These are phyloP conservation scores for Chrysanthemum seticuspe DNA, from an alignment of 129 eudicot species.

Conservation along the genomic window DNA sequence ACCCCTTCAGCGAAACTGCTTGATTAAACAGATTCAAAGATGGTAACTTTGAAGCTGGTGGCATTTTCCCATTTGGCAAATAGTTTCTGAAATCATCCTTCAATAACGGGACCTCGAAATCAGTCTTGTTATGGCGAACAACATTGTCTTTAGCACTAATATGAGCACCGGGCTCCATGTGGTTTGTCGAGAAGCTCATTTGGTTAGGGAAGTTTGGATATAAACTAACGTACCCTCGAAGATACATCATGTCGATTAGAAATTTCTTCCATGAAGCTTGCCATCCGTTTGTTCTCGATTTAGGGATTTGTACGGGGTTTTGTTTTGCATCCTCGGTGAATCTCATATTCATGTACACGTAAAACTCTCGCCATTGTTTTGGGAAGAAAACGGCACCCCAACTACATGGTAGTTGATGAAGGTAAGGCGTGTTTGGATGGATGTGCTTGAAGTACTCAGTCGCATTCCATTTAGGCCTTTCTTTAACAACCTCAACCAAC, in stretches of 20 bases:
- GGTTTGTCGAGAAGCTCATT: slow-evolving; percentile 91
- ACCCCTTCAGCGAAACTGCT: slow-evolving; percentile 76
- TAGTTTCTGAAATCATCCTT: slow-evolving; percentile 64
- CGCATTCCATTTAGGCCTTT: slow-evolving; percentile 94
- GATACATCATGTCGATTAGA: slow-evolving; percentile 92
- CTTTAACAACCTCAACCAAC: slow-evolving; percentile 85
- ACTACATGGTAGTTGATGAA: slow-evolving; percentile 91
- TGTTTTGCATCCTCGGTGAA: slow-evolving; percentile 79
- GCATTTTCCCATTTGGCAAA: slow-evolving; percentile 84
- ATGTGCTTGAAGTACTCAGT: slow-evolving; percentile 74
- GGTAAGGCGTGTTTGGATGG: slow-evolving; percentile 97
- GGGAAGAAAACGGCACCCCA: slow-evolving; percentile 99
- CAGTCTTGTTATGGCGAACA: slow-evolving; percentile 72
- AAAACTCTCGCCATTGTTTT: slow-evolving; percentile 92
- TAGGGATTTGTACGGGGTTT: slow-evolving; percentile 94
- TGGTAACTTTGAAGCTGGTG: slow-evolving; percentile 83
- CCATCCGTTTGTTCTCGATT: slow-evolving; percentile 94
- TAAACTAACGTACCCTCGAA: slow-evolving; percentile 83
- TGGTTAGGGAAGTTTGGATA: slow-evolving; percentile 94
- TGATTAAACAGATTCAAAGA: slow-evolving; percentile 83
- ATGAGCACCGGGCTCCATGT: slow-evolving; percentile 98
- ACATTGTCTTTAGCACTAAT: slow-evolving; percentile 84
- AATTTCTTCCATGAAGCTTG: slow-evolving; percentile 99
- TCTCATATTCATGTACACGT: slow-evolving; percentile 98
- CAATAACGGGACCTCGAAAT: slow-evolving; percentile 93